These are phyloP conservation scores for Fusarium avenaceum DNA, from an alignment of 2,329 filamentous ascomycete genomes.

Conservation along the genomic window DNA sequence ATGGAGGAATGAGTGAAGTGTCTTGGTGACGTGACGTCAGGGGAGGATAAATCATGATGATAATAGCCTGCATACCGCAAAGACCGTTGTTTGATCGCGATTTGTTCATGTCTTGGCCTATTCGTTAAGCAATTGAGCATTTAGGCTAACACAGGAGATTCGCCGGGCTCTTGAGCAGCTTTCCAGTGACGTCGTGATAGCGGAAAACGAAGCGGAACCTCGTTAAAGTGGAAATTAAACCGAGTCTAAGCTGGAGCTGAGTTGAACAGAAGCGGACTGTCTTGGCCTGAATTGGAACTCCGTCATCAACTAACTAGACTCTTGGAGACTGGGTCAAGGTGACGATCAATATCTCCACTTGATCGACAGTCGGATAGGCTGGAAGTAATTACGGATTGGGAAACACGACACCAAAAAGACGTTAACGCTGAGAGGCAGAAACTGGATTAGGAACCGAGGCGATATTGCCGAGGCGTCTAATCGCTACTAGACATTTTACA, in stretches of 20 bases:
- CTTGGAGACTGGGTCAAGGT: slow-evolving; percentile 6
- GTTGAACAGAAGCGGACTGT: slow-evolving; percentile 9
- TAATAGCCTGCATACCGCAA: not conserved
- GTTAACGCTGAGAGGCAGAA: not conserved
- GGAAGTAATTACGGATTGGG: not conserved
- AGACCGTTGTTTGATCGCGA: slow-evolving; percentile 9
- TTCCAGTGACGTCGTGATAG: slow-evolving; percentile 28
- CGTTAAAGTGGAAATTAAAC: slow-evolving; percentile 4
- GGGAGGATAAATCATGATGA: slow-evolving; percentile 11
- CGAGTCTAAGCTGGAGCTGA: slow-evolving; percentile 2
- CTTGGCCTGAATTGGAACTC: slow-evolving; percentile 27
- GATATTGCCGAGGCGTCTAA: slow-evolving; percentile 17
- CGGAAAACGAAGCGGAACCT: slow-evolving; percentile 19
- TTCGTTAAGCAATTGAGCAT: not conserved
- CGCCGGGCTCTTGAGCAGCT: slow-evolving; percentile 8
- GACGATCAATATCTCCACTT: slow-evolving; percentile 38
- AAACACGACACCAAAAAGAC: not conserved
- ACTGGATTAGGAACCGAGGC: slow-evolving; percentile 22
- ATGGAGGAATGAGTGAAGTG: not conserved
- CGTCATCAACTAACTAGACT: slow-evolving; percentile 24
- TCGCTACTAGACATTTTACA: slow-evolving; percentile 2
- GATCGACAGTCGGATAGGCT: slow-evolving; percentile 30
- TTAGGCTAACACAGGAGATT: not conserved
- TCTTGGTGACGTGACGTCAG: slow-evolving; percentile 32
- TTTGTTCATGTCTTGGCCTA: slow-evolving; percentile 9